These are phyloP conservation scores for Wickerhamomyces sydowiorum DNA, from an alignment of 805 yeast genomes.

Conservation along the genomic window DNA sequence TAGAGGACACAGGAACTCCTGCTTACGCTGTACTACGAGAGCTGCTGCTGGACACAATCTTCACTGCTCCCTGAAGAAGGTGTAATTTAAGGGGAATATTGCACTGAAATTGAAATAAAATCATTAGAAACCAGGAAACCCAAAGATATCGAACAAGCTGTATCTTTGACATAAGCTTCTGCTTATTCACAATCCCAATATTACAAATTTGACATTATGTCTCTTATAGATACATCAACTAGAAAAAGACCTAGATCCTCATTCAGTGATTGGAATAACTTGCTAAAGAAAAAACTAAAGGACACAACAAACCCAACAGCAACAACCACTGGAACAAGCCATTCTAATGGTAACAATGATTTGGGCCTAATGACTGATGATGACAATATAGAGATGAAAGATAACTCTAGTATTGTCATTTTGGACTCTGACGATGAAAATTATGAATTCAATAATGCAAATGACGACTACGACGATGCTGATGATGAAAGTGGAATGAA, in stretches of 20 bases:
- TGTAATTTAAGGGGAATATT: neutral
- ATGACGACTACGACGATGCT: conserved; percentile 2
- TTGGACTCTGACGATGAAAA: conserved; percentile 38
- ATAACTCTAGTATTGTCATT: conserved; percentile 26
- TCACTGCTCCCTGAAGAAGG: no score
- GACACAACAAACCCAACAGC: neutral
- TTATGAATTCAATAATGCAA: conserved; percentile 22
- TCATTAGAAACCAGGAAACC: neutral
- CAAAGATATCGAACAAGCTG: no score
- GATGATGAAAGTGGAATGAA: no score
- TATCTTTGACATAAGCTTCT: no score
- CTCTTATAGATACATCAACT: conserved; percentile 23
- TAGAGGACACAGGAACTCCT: no score
- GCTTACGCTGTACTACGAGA: no score
- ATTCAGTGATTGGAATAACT: conserved; percentile 23
- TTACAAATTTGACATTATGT: no score
- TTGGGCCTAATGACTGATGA: conserved; percentile 7
- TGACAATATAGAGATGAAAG: conserved; percentile 3
- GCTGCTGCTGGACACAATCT: no score
- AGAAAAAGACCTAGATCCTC: conserved; percentile 35
- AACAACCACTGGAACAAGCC: neutral
- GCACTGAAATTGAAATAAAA: neutral
- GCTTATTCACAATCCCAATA: no score
- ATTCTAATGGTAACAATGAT: conserved; percentile 5
- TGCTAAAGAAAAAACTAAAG: conserved; percentile 13